Base-by-base conservation (phyloP, 2,329 filamentous ascomycete species). In the Apiospora aurea region DNA sequence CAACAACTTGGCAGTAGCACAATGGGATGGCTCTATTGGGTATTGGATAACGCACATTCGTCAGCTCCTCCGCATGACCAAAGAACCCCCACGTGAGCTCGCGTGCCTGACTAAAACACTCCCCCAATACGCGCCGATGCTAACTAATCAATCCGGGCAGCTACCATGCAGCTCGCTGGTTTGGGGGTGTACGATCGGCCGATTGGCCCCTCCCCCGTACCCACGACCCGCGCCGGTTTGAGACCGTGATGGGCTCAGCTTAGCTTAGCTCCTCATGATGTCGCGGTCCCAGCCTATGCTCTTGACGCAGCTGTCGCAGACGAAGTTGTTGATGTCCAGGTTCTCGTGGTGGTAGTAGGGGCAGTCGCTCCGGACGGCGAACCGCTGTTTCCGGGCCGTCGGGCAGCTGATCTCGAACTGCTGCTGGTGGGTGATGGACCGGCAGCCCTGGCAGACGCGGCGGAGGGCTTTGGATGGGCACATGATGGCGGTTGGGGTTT, bases 401-500 rank as follows among this genome's bases (percentile, higher is more conserved):
- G 72, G 72, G 67, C 72, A 73, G 38, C 29, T 67, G 69, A 71
- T 70, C 41, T 73, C 68, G 18, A 71, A 24, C 38, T 69, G 70
- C 51, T 73, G 70, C 24, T 73, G 57, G 24, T 61, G 67, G 47
- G 53, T 68, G 43, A 73, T 57, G 29, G 64, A 24, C 21, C 68
- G 70, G 64, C 72, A 73, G 57, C 70, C 72, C 67, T 71, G 72
- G 49, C 72, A 73, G 67, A 73, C 68, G n/a, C 69, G 67, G 29
- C 67, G 70, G n/a, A 73, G 49, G n/a, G 70, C 43, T 67, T 73
- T 73, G 41, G 72, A 73, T 6, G 70, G 70, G 44, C 72, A 73
- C 72, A 73, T 73, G 14, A 13, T 71, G 24, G 29, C 10, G 38
- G 13, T 18, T 67, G 26, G 43, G 4, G 18, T 43, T 10, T 18